Evolutionary conservation across 2,329 filamentous ascomycete species (phyloP), one percentile per base, ranked within the genome.

Genomic region (Trichophyton rubrum): DNA sequence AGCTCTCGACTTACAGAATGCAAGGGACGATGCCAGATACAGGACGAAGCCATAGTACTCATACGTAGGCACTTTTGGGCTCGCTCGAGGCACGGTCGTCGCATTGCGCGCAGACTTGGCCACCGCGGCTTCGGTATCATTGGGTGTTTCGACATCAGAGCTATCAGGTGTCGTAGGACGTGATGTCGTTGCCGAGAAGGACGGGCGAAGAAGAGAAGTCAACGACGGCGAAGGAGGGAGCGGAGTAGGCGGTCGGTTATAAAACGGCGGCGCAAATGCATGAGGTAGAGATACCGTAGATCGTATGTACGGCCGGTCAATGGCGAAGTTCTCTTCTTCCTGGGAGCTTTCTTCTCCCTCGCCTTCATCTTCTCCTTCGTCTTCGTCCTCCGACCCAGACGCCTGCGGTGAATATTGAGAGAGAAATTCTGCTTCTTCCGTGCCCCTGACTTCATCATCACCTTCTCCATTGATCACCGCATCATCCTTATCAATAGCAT

Each of bases 1-100:
- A 86, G 15, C 3, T 4, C 15, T 43, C 76, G 72, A 87, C 69
- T 83, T 80, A 70, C 87, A 78, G 71, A 97, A 97, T 1, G 85
- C 85, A 58, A 93, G 79, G 22, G 86, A 89, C 64, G 87, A 91
- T 70, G 92, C 89, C 43, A 99, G 82, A 77, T 99, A 97, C 57
- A 99, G 82, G 59, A 95, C 92, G 75, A 99, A 99, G 71, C 93
- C 93, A 73, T 97, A 97, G 82, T 97, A 99, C 72, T 99, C 93
- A 77, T 99, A 97, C 0, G 93, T 99, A n/a, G 93, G 93, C 1
- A 99, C 91, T 71, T 93, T 90, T 1, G 93, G 93, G 59, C 87
- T 87, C 1, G 90, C 91, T 60, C 90, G 87, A 4, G 91, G 89
- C 17, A 96, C 84, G 1, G 82, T 86, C 63, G 79, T 82, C 63